These are phyloP conservation scores for Trichophyton benhamiae DNA, from an alignment of 2,329 filamentous ascomycete species.

Conservation along the genomic window DNA sequence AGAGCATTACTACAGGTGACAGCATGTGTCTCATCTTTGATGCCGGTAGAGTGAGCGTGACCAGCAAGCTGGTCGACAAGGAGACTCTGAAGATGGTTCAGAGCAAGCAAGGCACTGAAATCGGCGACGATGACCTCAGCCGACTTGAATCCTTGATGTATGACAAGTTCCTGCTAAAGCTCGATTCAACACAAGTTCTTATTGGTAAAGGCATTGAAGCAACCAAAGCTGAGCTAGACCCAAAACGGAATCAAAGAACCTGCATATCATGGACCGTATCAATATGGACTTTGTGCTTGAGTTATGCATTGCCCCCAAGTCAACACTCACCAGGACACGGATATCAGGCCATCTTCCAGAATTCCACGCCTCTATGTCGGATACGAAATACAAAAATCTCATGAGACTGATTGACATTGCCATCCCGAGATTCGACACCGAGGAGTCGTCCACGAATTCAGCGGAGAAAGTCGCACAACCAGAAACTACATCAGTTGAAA, in stretches of 20 bases:
- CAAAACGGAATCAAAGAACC: constrained; percentile 54
- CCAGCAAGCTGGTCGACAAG: constrained; percentile 85
- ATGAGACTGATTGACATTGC: constrained; percentile 96
- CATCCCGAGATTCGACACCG: constrained; percentile 62
- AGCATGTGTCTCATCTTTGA: constrained; percentile 89
- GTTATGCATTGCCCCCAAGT: constrained; percentile 91
- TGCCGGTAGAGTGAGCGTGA: constrained; percentile 88
- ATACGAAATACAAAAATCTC: constrained; percentile 89
- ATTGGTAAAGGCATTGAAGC: constrained; percentile 88
- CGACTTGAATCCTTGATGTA: constrained; percentile 90
- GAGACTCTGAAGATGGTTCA: constrained; percentile 82
- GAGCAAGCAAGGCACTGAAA: constrained; percentile 74
- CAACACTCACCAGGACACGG: constrained; percentile 77
- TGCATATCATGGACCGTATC: constrained; percentile 91
- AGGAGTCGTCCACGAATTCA: constrained; percentile 23
- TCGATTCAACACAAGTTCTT: constrained; percentile 87
- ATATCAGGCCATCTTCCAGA: constrained; percentile 86
- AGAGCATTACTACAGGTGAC: constrained; percentile 70
- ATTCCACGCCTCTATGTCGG: constrained; percentile 80
- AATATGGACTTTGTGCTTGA: constrained; percentile 97
- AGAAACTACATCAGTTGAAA: constrained; percentile 27
- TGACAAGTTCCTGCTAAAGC: constrained; percentile 85
- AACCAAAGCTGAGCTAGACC: constrained; percentile 67
- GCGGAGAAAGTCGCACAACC: constrained; percentile 17
- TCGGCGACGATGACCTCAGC: constrained; percentile 79